These are phyloP conservation scores for Pseudopediastrum boryanum DNA, from an alignment of 139 green algal species.

Conservation along the genomic window DNA sequence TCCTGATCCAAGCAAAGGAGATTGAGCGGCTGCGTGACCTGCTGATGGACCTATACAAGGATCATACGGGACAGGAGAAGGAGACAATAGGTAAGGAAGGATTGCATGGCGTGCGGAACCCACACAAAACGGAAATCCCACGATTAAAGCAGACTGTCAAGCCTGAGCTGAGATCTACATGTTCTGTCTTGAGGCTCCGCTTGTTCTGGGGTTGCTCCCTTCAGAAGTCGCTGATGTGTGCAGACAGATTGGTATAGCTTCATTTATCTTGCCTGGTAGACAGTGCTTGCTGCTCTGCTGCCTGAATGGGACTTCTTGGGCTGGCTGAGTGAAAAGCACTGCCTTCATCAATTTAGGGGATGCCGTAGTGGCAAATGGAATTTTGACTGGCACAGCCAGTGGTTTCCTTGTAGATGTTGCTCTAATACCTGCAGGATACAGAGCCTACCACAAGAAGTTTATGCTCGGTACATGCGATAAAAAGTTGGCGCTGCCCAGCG, in stretches of 20 bases:
- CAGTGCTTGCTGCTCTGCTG: not conserved
- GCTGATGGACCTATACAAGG: constrained; percentile 83
- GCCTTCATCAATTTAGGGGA: too few relatives aligned
- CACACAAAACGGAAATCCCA: too few relatives aligned
- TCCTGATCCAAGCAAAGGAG: constrained; percentile 92
- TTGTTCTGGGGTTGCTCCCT: not conserved
- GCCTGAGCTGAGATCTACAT: not conserved
- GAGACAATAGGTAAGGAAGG: constrained; percentile 57
- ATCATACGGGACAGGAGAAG: constrained; percentile 76
- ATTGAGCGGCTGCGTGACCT: constrained; percentile 82
- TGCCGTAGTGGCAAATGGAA: too few relatives aligned
- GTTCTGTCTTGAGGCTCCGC: not conserved
- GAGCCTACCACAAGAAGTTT: not conserved
- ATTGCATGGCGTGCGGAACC: not conserved
- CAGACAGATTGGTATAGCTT: not conserved
- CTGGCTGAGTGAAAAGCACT: too few relatives aligned
- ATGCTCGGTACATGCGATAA: too few relatives aligned
- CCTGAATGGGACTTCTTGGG: not conserved
- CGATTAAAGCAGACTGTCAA: not conserved
- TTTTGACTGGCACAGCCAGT: too few relatives aligned
- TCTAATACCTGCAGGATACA: not conserved
- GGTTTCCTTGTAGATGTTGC: not conserved
- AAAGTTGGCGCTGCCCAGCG: too few relatives aligned
- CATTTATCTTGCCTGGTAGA: not conserved
- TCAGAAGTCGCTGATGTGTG: not conserved